These are phyloP conservation scores for Candida insectorum DNA, from an alignment of 805 yeast genomes.

Conservation along the genomic window DNA sequence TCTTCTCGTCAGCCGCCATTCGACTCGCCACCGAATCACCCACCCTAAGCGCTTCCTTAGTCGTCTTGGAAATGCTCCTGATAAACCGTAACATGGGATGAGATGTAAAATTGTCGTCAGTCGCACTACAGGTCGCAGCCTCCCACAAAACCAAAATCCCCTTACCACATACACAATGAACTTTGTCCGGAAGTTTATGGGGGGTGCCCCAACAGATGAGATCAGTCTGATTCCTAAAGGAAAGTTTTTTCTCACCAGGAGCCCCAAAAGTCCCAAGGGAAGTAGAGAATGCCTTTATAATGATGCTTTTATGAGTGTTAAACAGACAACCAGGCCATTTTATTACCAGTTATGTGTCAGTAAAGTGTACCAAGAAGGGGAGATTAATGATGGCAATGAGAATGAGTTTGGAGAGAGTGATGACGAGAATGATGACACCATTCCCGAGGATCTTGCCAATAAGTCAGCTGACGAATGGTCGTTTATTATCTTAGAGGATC, in stretches of 20 bases:
- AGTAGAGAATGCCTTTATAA: slow-evolving; percentile 78
- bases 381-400: slow-evolving; percentile 42
- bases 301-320: slow-evolving; percentile 72
- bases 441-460: slow-evolving; percentile 20
- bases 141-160: neutral
- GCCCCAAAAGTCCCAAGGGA: slow-evolving; percentile 82
- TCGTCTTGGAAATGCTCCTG: slow-evolving; percentile 3
- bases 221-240: slow-evolving; percentile 75
- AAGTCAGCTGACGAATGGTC: slow-evolving; percentile 62
- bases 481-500: slow-evolving; percentile 60
- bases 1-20: slow-evolving; percentile 3
- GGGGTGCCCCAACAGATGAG: slow-evolving; percentile 54
- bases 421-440: slow-evolving; percentile 18
- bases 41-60: neutral
- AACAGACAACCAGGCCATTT: slow-evolving; percentile 62
- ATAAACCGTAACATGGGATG: slow-evolving; percentile 5
- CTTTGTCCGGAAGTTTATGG: slow-evolving; percentile 63
- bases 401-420: slow-evolving; percentile 28
- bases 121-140: neutral
- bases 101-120: slow-evolving; percentile 1
- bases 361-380: slow-evolving; percentile 68
- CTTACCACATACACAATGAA: slow-evolving; percentile 50
- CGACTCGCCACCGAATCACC: neutral
- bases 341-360: slow-evolving; percentile 70
- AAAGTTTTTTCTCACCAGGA: slow-evolving; percentile 67